Base-by-base conservation (phyloP, 1,284 basidiomycete genomes). In the Pseudozyma sp. region DNA sequence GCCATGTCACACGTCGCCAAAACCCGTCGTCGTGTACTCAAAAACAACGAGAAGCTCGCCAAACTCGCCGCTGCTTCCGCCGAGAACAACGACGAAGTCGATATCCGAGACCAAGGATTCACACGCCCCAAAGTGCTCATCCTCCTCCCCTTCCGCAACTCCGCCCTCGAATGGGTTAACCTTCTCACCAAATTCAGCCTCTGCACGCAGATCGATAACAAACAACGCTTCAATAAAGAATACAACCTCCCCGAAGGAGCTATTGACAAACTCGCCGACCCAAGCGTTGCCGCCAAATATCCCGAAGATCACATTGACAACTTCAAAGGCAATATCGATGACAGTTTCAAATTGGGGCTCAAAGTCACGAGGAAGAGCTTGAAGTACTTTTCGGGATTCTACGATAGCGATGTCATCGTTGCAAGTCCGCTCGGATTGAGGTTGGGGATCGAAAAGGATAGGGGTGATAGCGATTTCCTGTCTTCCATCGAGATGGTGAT, bases 311-410 rank as follows among this genome's bases (percentile, higher is more conserved):
- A 99, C 83, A 89, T 96, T 14, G 93, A 93, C 79, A 97, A 90
- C 65, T 98, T 99, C 88, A 90, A 90, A 72, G 97, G 97, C n/a
- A 99, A 99, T 85, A 90, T 95, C 50, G 97, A 99, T 83, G 97
- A 99, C 86, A 94, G 91, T 79, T 99, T 99, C 86, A 88, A 93
- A 75, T 87, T 98, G 34, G 96, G 96, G 0, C 87, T 98, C 80
- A 97, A 98, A 86, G 86, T 99, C 76, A 98, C 94, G 3, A 88
- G 91, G 81, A 98, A 97, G 87, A 92, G 89, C 59, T 88, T 95
- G 51, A 94, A 93, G 85, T 87, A 94, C 84, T 98, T 91, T 86
- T 89, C 93, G 21, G 93, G 91, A 77, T 98, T 93, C 86, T 98
- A 93, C 85, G 90, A 91, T 18, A 93, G 92, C 73, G 97, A 99